Evolutionary conservation across 768 basidiomycete species (phyloP), one percentile per base, ranked within the genome.

Genomic region (Collybiopsis confluens): DNA sequence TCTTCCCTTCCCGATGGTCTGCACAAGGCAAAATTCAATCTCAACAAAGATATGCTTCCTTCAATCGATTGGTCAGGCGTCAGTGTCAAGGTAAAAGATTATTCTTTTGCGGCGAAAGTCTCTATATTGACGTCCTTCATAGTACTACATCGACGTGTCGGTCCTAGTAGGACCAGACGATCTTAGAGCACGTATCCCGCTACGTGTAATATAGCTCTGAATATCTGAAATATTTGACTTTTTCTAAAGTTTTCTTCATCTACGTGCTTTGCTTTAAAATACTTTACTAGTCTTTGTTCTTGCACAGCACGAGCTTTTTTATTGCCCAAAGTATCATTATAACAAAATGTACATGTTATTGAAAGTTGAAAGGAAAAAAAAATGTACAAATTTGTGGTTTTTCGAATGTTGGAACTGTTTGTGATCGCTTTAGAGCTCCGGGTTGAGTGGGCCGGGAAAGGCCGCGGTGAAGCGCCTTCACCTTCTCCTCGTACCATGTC

Each of bases 61-160:
- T 76, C 73, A 46, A 77, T 87, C 50, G 79, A 86, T 53, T 87
- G 86, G 83, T 70, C 73, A 43, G 86, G 86, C 8, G 59, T 90
- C 16, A 80, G 73, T 49, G 81, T 89, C 45, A 83, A 86, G 76
- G 88, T 88, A 61, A 52, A 21, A 30, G 11, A 33, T 36, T 20
- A 23, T 18, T 21, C 13, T 18, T 15, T 20, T 45, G 27, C 16
- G 56, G 28, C 2, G 16, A 16, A 15, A 21, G 44, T 58, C 50
- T 49, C 26, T 42, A 38, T 26, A 28, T 47, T 30, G 36, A 18
- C 24, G 54, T 61, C 35, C 41, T 24, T 36, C 58, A 10, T 61
- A 90, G 88, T 88, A 88, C 68, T 88, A 86, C 64, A 69, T 89
- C 52, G 85, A 88, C 54, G 74, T 86, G 28, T 84, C 84, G 46